Evolutionary conservation across 1,139 yeast species (phyloP).

Genomic region (Blastobotrys petasosporus): DNA sequence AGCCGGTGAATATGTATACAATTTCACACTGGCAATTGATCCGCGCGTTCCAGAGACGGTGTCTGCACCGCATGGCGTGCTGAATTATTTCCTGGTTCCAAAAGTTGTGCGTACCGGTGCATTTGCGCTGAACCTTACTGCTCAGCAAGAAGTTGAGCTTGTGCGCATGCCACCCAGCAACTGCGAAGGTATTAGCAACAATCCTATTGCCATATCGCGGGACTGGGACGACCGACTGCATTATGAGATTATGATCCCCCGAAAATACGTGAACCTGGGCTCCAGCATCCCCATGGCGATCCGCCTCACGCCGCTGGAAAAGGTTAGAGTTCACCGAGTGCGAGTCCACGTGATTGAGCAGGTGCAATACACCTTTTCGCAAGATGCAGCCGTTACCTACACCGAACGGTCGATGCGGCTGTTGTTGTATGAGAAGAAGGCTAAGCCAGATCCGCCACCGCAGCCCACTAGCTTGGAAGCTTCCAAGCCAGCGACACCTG

Average conservation of each 20-base stretch:
- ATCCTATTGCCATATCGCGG: constrained; percentile 76
- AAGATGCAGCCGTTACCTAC: constrained; percentile 25
- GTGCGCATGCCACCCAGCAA: constrained; percentile 78
- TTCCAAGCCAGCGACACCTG: neutral
- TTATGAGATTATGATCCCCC: constrained; percentile 72
- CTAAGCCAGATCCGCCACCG: constrained; percentile 13
- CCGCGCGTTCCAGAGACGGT: constrained; percentile 68
- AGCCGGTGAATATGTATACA: constrained; percentile 76
- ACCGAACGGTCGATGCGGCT: constrained; percentile 29
- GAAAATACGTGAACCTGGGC: constrained; percentile 68
- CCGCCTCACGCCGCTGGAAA: constrained; percentile 65
- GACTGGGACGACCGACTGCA: constrained; percentile 77
- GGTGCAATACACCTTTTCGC: constrained; percentile 51
- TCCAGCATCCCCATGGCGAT: constrained; percentile 55
- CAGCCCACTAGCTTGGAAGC: neutral
- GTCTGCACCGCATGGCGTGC: constrained; percentile 42
- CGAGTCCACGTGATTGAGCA: constrained; percentile 68
- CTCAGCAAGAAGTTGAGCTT: constrained; percentile 35
- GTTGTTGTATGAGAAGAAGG: constrained; percentile 28
- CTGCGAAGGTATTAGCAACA: constrained; percentile 62
- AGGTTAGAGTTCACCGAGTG: constrained; percentile 62
- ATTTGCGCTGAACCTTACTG: constrained; percentile 30
- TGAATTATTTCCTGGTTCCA: constrained; percentile 29
- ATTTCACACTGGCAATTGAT: constrained; percentile 66
- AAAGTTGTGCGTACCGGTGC: constrained; percentile 32